Evolutionary conservation across 2,329 filamentous ascomycete species (phyloP).

Genomic region (Colletotrichum tamarilloi): DNA sequence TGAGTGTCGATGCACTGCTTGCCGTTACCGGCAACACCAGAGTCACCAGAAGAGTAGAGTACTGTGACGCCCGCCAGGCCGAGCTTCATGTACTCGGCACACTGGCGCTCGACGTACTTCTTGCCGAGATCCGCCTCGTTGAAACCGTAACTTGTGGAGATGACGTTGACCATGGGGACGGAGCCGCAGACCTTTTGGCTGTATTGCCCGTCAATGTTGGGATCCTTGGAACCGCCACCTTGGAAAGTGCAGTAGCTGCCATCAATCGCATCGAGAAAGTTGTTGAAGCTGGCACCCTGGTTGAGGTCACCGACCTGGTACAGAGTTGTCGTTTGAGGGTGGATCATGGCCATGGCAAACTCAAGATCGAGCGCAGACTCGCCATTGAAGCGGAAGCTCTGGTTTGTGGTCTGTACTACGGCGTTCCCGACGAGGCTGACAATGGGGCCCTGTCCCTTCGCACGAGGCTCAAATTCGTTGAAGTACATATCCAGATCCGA

Average conservation of each 20-base stretch:
- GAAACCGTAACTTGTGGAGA: slow-evolving; percentile 65
- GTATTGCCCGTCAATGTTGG: slow-evolving; percentile 51
- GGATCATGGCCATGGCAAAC: slow-evolving; percentile 64
- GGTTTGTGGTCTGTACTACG: slow-evolving; percentile 49
- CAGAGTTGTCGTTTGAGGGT: slow-evolving; percentile 61
- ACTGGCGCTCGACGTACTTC: slow-evolving; percentile 63
- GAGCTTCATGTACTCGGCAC: slow-evolving; percentile 67
- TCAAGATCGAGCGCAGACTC: slow-evolving; percentile 67
- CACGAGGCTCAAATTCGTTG: slow-evolving; percentile 52
- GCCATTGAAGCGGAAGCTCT: slow-evolving; percentile 43
- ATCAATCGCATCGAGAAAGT: slow-evolving; percentile 58
- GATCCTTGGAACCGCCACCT: slow-evolving; percentile 49
- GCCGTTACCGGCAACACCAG: slow-evolving; percentile 55
- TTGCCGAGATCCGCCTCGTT: slow-evolving; percentile 62
- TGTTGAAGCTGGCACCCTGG: slow-evolving; percentile 54
- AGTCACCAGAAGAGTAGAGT: slow-evolving; percentile 63
- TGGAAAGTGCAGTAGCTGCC: slow-evolving; percentile 55
- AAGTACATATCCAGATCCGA: slow-evolving; percentile 61
- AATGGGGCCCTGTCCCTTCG: slow-evolving; percentile 56
- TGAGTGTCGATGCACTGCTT: slow-evolving; percentile 48
- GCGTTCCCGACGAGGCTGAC: slow-evolving; percentile 60
- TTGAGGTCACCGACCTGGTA: slow-evolving; percentile 54
- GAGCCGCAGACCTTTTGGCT: slow-evolving; percentile 57
- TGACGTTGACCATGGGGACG: slow-evolving; percentile 59
- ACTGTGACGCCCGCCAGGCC: slow-evolving; percentile 63